Conservation (phyloP, 2,329 filamentous ascomycete genomes). For the Neofusicoccum sp. region DNA sequence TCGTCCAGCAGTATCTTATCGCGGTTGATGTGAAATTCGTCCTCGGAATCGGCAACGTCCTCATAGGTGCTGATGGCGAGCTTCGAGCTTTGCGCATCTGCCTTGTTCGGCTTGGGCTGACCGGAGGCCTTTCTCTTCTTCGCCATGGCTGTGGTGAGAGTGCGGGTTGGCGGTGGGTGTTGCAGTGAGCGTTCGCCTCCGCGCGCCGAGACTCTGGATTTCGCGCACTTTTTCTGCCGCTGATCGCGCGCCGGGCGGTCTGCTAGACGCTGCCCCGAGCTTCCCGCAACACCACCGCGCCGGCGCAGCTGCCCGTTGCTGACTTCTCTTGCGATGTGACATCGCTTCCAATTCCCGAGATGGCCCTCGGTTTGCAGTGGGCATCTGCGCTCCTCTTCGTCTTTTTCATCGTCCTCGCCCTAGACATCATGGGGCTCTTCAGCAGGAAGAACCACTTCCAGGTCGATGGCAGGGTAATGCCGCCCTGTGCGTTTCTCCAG, state of each 20-base stretch:
- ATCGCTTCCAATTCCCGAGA: constrained; percentile 23
- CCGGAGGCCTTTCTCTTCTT: constrained; percentile 70
- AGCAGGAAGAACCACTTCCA: constrained; percentile 73
- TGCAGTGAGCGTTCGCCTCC: background rate
- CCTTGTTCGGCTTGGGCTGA: constrained; percentile 37
- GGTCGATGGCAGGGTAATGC: constrained; percentile 76
- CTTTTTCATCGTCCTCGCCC: constrained; percentile 40
- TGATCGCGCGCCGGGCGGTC: constrained; percentile 1
- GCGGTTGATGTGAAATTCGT: constrained; percentile 85
- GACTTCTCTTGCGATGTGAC: background rate
- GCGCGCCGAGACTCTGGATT: constrained; percentile 6
- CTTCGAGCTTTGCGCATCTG: constrained; percentile 49
- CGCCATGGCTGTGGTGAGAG: constrained; percentile 43
- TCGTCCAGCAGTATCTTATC: constrained; percentile 89
- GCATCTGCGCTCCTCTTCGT: constrained; percentile 38
- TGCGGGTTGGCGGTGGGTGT: background rate
- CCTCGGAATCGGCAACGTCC: constrained; percentile 90
- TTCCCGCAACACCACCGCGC: background rate
- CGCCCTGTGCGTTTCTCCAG: constrained; percentile 19
- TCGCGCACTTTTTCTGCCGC: constrained; percentile 15
- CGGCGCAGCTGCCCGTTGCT: background rate
- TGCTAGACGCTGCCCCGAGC: background rate
- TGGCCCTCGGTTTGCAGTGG: constrained; percentile 42
- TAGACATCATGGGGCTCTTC: constrained; percentile 69
- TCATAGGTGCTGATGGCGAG: constrained; percentile 66